Conservation (phyloP, 2,329 filamentous ascomycete species). For the Colletotrichum sp. region DNA sequence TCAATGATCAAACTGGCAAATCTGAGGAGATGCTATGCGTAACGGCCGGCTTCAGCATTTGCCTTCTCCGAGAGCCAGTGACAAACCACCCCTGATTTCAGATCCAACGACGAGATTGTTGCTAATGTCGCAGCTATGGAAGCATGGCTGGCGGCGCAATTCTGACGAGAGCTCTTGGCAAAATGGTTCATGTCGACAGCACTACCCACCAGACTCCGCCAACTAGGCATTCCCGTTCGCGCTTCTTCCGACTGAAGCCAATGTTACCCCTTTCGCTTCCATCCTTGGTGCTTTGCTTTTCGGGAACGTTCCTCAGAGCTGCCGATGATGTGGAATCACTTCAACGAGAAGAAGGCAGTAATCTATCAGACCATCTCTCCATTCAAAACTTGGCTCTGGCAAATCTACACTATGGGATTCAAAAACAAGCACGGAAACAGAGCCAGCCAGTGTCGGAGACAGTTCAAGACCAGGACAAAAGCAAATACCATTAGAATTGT, state of each 20-base stretch:
- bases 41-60: neutral
- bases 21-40: neutral
- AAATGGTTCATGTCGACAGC: neutral
- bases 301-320: neutral
- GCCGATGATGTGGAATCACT: neutral
- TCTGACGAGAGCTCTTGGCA: neutral
- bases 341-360: neutral
- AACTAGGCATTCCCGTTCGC: neutral
- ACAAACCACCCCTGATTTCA: neutral
- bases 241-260: neutral
- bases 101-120: neutral
- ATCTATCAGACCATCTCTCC: neutral
- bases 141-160: neutral
- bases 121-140: neutral
- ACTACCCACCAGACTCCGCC: neutral
- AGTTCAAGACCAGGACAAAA: neutral
- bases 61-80: neutral
- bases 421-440: neutral
- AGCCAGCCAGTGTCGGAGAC: neutral
- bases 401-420: neutral
- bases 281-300: neutral
- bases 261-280: neutral
- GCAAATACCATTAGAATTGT: neutral
- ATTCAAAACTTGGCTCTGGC: neutral
- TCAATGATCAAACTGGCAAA: neutral